These are phyloP conservation scores for Friedmanniomyces endolithicus DNA, from an alignment of 495 filamentous ascomycete species.

Conservation along the genomic window DNA sequence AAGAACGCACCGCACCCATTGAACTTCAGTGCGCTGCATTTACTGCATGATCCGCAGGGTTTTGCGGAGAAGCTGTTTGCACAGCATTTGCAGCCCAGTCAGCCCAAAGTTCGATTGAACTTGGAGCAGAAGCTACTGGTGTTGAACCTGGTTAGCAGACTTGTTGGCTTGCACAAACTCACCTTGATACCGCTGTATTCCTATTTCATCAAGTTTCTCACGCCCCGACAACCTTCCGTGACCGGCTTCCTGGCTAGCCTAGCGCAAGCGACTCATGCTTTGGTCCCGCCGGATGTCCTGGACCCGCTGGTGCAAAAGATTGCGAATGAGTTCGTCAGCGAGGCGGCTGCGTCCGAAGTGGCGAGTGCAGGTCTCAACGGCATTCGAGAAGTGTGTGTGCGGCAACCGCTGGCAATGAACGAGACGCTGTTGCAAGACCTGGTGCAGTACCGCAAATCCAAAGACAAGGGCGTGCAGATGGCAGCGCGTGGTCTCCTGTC, in stretches of 20 bases:
- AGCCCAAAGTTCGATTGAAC: slow-evolving; percentile 55
- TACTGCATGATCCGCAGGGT: slow-evolving; percentile 88
- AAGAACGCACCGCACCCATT: slow-evolving; percentile 74
- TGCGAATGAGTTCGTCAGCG: slow-evolving; percentile 94
- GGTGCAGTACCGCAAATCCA: slow-evolving; percentile 89
- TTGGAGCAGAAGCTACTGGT: slow-evolving; percentile 86
- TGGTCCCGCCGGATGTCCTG: slow-evolving; percentile 86
- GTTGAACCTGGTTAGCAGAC: slow-evolving; percentile 74
- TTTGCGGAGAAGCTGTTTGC: slow-evolving; percentile 85
- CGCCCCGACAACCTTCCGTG: slow-evolving; percentile 80
- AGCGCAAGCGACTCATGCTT: slow-evolving; percentile 78
- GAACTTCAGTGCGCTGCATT: slow-evolving; percentile 96
- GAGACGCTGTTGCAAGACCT: slow-evolving; percentile 92
- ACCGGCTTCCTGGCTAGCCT: slow-evolving; percentile 89
- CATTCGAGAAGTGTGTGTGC: slow-evolving; percentile 82
- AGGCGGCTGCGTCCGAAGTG: slow-evolving; percentile 82
- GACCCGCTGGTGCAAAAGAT: slow-evolving; percentile 91
- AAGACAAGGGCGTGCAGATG: slow-evolving; percentile 97
- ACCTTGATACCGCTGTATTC: slow-evolving; percentile 75
- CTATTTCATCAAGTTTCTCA: slow-evolving; percentile 73
- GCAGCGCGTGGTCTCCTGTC: slow-evolving; percentile 81
- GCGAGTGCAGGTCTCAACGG: slow-evolving; percentile 87
- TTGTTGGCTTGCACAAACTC: slow-evolving; percentile 88
- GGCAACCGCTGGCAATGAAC: slow-evolving; percentile 90
- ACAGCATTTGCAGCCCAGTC: slow-evolving; percentile 78